Conservation (phyloP, 2,329 filamentous ascomycete species). For the Chrysoporthe austroafricana region DNA sequence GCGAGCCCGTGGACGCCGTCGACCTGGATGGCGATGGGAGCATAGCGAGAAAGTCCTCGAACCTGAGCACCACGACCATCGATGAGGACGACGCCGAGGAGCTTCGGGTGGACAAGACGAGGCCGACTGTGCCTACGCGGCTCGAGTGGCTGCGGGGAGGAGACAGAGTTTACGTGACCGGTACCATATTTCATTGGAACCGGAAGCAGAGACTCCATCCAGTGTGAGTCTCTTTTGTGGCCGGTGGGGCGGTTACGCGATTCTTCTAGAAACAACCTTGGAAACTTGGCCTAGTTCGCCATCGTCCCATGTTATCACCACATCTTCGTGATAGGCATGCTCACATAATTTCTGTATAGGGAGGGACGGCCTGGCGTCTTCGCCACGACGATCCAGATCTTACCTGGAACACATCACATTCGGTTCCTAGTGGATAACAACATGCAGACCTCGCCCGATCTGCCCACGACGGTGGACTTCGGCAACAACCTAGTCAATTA, state of each 20-base stretch:
- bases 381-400: slow-evolving; percentile 78
- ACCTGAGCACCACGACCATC: slow-evolving; percentile 63
- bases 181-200: slow-evolving; percentile 97
- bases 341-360: slow-evolving; percentile 39
- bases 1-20: slow-evolving; percentile 56
- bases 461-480: slow-evolving; percentile 96
- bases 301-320: slow-evolving; percentile 15
- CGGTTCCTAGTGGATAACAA: slow-evolving; percentile 94
- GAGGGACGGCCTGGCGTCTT: slow-evolving; percentile 66
- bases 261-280: slow-evolving; percentile 14
- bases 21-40: slow-evolving; percentile 51
- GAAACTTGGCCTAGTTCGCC: background rate
- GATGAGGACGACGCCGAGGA: slow-evolving; percentile 83
- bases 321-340: slow-evolving; percentile 17
- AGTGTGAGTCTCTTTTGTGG: slow-evolving; percentile 65
- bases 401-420: slow-evolving; percentile 93
- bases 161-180: slow-evolving; percentile 93
- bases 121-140: slow-evolving; percentile 78
- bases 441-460: slow-evolving; percentile 83
- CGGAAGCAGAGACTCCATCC: slow-evolving; percentile 86
- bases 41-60: slow-evolving; percentile 60
- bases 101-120: slow-evolving; percentile 72
- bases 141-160: slow-evolving; percentile 85
- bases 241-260: slow-evolving; percentile 10
- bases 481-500: slow-evolving; percentile 99